Conservation (phyloP, 371 early-diverging fungal genomes). For the Dichotomocladium elegans region DNA sequence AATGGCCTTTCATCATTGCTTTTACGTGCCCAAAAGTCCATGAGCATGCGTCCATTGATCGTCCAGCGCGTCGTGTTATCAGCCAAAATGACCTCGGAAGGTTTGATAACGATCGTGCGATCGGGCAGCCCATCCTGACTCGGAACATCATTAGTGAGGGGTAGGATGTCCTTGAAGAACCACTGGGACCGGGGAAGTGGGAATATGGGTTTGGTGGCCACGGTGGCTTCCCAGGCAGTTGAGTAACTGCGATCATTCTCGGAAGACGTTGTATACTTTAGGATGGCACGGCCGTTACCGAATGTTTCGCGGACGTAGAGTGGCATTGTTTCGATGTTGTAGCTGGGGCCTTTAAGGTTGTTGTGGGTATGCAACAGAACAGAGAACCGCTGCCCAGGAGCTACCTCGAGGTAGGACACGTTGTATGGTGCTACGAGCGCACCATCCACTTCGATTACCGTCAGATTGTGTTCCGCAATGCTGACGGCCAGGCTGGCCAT, state of each 20-base stretch:
- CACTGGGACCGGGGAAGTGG: slow-evolving; percentile 5
- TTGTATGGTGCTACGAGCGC: slow-evolving; percentile 26
- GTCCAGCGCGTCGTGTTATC: slow-evolving; percentile 23
- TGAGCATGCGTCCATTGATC: slow-evolving; percentile 24
- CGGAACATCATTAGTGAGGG: background rate
- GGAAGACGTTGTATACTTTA: background rate
- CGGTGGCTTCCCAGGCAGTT: background rate
- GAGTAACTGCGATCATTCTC: background rate
- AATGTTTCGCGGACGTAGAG: background rate
- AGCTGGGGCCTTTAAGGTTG: background rate
- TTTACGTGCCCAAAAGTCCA: slow-evolving; percentile 3
- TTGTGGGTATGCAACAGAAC: slow-evolving; percentile 25
- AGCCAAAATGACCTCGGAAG: slow-evolving; percentile 2
- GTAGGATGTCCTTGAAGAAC: slow-evolving; percentile 7
- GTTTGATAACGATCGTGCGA: slow-evolving; percentile 11
- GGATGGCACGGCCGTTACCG: slow-evolving; percentile 3
- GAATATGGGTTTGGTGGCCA: background rate
- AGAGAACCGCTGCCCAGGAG: slow-evolving; percentile 41
- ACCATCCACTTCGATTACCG: slow-evolving; percentile 43
- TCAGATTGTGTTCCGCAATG: slow-evolving; percentile 30
- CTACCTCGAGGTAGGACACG: slow-evolving; percentile 21
- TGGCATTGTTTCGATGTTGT: slow-evolving; percentile 1
- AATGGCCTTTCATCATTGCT: background rate
- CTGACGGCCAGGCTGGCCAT: slow-evolving; percentile 30
- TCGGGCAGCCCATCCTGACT: slow-evolving; percentile 1